Base-by-base conservation (phyloP, 1,284 basidiomycete species). In the Grifola frondosa region DNA sequence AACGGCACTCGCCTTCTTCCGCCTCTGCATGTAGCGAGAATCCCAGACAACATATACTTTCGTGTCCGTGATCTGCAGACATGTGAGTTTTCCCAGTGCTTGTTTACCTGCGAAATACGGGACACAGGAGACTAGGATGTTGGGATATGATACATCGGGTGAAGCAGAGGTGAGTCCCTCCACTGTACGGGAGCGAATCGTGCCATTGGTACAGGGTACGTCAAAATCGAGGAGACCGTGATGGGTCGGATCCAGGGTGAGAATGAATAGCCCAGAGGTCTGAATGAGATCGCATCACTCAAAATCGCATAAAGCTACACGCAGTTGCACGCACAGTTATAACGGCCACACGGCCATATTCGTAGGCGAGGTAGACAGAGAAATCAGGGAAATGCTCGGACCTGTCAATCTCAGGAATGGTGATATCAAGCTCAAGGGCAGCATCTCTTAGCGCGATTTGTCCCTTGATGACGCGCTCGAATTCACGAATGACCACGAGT, bases 1-100 rank as follows among this genome's bases (percentile, higher is more conserved):
- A n/a, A n/a, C n/a, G n/a, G n/a, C n/a, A n/a, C n/a, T n/a, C n/a
- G n/a, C n/a, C n/a, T n/a, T n/a, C n/a, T n/a, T n/a, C n/a, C n/a
- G n/a, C n/a, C n/a, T n/a, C n/a, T n/a, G 49, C 34, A 40, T 44
- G 43, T 52, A 44, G 48, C 42, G 43, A 29, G 53, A 51, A 44
- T 58, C 48, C 49, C 53, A 63, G 3, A 57, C 54, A 19, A 63
- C 46, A 45, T 53, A 60, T 16, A 65, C 47, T 43, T 49, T 54
- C 32, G 57, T 50, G 37, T 76, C 70, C 3, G 78, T 75, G 61
- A 83, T 70, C 57, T 84, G 81, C 26, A 83, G 63, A 53, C 81
- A 84, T 25, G 69, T 68, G 15, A 82, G 58, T 25, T 55, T 53
- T 16, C 44, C 49, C 23, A 80, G 63, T 35, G 58, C 50, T 5